Base-by-base conservation (phyloP, 805 yeast genomes). In the Saccharomycopsis selenospora region DNA sequence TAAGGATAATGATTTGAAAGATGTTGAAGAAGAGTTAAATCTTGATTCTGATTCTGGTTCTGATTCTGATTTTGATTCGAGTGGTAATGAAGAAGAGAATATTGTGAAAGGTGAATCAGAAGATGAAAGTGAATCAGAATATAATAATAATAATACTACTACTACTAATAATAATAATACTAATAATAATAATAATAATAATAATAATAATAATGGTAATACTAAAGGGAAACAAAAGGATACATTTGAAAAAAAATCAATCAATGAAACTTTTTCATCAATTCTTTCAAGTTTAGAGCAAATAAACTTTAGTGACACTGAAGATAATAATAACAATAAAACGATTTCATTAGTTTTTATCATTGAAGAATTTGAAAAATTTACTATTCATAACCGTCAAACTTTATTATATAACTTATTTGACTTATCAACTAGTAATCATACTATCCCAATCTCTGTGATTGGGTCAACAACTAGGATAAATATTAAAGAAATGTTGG, bases 361-460 rank as follows among this genome's bases (percentile, higher is more conserved):
- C 2, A 76, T 93, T 49, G 98, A 93, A 49, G 95, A 90, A 57
- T 76, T 91, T 49, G 97, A 93, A 47, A 69, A 72, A 33, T 93
- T 83, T 66, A 82, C 95, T 0, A 68, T 70, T 10, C 80, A 77
- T 48, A 71, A 75, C 11, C 81, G 86, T 54, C 99, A 93, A 62
- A 85, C 95, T 0, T 68, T 93, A 45, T 66, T 93, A 3, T 93
- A 93, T 62, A 91, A 90, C 57, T 66, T 93, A 40, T 85, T 93
- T 61, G 98, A 93, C 58, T 70, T 90, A 57, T 80, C 95, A 1
- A 95, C 88, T 59, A 73, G 67, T 49, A 68, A 79, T 41, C 72
- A 79, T 17, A 71, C 76, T 2, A 71, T 77, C 1, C 95, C 96
- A 1, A 79, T 90, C 3, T 76, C 93, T 45, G 85, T 91, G 4